Base-by-base conservation (phyloP, 225 moss, liverwort and hornwort genomes). In the Sphagnum tenellum region DNA sequence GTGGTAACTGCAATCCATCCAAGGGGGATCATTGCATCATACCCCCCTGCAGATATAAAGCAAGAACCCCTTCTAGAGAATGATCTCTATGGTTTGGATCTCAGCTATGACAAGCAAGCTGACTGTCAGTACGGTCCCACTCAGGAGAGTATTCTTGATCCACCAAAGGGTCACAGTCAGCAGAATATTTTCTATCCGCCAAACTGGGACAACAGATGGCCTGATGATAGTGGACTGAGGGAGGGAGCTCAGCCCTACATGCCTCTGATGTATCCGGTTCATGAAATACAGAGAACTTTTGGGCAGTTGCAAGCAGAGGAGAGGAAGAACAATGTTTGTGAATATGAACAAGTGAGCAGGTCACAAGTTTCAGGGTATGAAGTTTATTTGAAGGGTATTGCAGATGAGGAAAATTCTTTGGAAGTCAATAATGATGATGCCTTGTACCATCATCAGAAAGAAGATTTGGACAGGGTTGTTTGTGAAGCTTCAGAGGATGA, bases 281-380 rank as follows among this genome's bases (percentile, higher is more conserved):
- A 64, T 49, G 45, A 62, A 11, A 48, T 58, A 4, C 57, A 77
- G 48, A 69, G 71, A 4, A 59, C 63, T 52, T 69, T 72, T 8
- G 66, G 60, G 52, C 64, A 72, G 57, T 72, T 51, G 46, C 55
- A 64, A 48, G 49, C 12, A 7, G 72, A 66, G 14, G 72, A 74
- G 7, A 69, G 69, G 56, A 76, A 75, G n/a, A 51, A 61, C 2
- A 56, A 65, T 5, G 74, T 76, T 53, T 76, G 82, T 49, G 82
- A 67, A 59, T 81, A 81, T n/a, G 85, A 81, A 14, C 78, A 71
- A 5, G 78, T 78, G 44, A 83, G 80, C 60, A 79, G 78, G 67
- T 80, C 76, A 3, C 77, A 79, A 7, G 83, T 64, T 7, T 48
- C 48, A 7, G 50, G 46, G n/a, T 45, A 13, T 51, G 69, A 65